Base-by-base conservation (phyloP, 768 basidiomycete genomes). In the Agaricus subrufescens region DNA sequence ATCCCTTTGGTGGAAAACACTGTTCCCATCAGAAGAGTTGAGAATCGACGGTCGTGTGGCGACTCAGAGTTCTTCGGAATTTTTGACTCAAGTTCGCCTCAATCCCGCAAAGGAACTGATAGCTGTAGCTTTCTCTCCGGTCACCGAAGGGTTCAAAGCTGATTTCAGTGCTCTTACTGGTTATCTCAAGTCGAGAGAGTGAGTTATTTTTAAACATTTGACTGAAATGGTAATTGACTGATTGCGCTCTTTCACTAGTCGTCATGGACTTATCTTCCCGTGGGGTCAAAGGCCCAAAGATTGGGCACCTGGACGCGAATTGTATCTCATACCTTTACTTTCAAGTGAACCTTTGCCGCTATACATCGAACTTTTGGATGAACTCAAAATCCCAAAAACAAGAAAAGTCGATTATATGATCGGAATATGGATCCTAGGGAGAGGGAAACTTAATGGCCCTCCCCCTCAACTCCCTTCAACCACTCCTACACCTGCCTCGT, bases 41-140 rank as follows among this genome's bases (percentile, higher is more conserved):
- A 76, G 85, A 25, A 90, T 94, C 58, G 92, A 93, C 60, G 93
- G 93, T 0, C 86, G 93, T 38, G 91, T 96, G 25, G 83, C 87
- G 3, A 82, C 84, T 3, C 78, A 80, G n/a, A 85, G 81, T 58
- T 91, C 92, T 2, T 72, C 82, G 12, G 82, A 90, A 57, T 96
- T 91, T 68, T 73, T 96, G 45, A 73, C 91, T 19, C 85, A 90
- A 54, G 89, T 84, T 67, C 77, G 89, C 40, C 72, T 94, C 73
- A 91, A 89, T 54, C 71, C 84, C 0, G 71, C 83, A 23, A 91
- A 89, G 63, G 93, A 96, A 67, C 75, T 95, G 19, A 77, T 91
- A 53, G 87, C 88, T 1, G 87, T 87, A 38, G 87, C 84, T 3
- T 85, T 94, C 61, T 76, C 82, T 3, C 83, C 92, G 0, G 67